Evolutionary conservation across 495 filamentous ascomycete species (phyloP).

Genomic region (Lophiostoma macrostomum): DNA sequence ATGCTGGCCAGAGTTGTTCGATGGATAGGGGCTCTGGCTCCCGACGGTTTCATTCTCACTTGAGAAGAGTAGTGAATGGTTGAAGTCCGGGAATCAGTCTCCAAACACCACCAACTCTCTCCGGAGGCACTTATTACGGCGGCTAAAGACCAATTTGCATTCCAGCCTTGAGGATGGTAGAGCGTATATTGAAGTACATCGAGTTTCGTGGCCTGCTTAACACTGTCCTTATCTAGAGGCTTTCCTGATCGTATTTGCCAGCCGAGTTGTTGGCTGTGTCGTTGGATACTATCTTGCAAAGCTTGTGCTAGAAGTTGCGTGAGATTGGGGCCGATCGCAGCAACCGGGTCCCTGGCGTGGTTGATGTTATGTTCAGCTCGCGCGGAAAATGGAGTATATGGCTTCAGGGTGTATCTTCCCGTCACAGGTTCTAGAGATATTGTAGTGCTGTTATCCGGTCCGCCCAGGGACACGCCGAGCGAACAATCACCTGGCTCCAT

Average conservation of each 20-base stretch:
- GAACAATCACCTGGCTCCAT: constrained; percentile 62
- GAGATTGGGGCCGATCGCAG: constrained; percentile 21
- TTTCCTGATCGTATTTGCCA: constrained; percentile 29
- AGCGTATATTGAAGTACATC: constrained; percentile 33
- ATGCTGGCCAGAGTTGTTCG: constrained; percentile 9
- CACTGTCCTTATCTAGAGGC: constrained; percentile 18
- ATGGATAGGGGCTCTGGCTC: constrained; percentile 2
- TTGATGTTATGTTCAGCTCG: constrained; percentile 34
- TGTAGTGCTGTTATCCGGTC: constrained; percentile 53
- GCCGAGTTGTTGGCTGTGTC: constrained; percentile 32
- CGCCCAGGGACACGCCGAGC: constrained; percentile 63
- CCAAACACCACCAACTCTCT: constrained; percentile 40
- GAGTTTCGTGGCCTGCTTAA: constrained; percentile 31
- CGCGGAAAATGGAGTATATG: constrained; percentile 48
- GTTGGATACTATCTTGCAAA: constrained; percentile 29
- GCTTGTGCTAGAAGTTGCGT: constrained; percentile 23
- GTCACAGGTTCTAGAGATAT: constrained; percentile 66
- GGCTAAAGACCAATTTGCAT: constrained; percentile 36
- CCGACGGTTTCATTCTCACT: not conserved
- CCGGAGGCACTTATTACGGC: constrained; percentile 33
- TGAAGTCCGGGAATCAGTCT: constrained; percentile 6
- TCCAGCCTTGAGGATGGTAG: constrained; percentile 35
- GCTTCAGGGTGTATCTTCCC: constrained; percentile 28
- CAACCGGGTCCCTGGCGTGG: constrained; percentile 9
- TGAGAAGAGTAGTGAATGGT: constrained; percentile 9